phyloP scores from a whole-genome alignment of 352 stramenopile species.

The Pythium aristosporum region DNA sequence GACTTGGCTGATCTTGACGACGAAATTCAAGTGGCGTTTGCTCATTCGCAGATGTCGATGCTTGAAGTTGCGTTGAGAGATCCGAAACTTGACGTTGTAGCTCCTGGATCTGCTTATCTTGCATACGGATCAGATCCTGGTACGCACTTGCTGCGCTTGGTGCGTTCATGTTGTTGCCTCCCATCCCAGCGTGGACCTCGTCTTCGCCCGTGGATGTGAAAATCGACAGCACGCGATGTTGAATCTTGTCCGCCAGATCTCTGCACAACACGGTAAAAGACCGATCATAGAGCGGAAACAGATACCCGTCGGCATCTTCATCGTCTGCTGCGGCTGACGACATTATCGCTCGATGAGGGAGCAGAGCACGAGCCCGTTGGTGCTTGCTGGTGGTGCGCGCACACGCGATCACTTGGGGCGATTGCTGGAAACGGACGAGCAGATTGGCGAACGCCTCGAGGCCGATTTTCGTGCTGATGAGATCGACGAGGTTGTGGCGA shows the following conservation, averaged over 20 bases:
- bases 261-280: slow-evolving; percentile 48
- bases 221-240: slow-evolving; percentile 62
- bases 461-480: slow-evolving; percentile 64
- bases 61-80: slow-evolving; percentile 9
- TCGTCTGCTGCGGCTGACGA: slow-evolving; percentile 22
- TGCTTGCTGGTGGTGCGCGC: slow-evolving; percentile 34
- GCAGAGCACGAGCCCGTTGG: slow-evolving; percentile 39
- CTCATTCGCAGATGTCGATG: neutral
- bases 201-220: slow-evolving; percentile 46
- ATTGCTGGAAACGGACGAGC: slow-evolving; percentile 69
- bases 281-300: slow-evolving; percentile 73
- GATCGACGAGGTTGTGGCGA: slow-evolving; percentile 59
- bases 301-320: slow-evolving; percentile 36
- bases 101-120: slow-evolving; percentile 70
- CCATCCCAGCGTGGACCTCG: slow-evolving; percentile 10
- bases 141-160: slow-evolving; percentile 51
- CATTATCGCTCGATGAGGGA: slow-evolving; percentile 39
- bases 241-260: slow-evolving; percentile 53
- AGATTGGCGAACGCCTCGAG: slow-evolving; percentile 65
- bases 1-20: neutral
- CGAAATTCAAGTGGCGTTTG: neutral
- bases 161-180: slow-evolving; percentile 1
- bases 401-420: slow-evolving; percentile 43
- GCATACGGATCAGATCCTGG: slow-evolving; percentile 79
- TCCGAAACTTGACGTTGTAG: slow-evolving; percentile 40